These are phyloP conservation scores for Sporisorium graminicola DNA, from an alignment of 1,284 basidiomycete genomes.

Conservation along the genomic window DNA sequence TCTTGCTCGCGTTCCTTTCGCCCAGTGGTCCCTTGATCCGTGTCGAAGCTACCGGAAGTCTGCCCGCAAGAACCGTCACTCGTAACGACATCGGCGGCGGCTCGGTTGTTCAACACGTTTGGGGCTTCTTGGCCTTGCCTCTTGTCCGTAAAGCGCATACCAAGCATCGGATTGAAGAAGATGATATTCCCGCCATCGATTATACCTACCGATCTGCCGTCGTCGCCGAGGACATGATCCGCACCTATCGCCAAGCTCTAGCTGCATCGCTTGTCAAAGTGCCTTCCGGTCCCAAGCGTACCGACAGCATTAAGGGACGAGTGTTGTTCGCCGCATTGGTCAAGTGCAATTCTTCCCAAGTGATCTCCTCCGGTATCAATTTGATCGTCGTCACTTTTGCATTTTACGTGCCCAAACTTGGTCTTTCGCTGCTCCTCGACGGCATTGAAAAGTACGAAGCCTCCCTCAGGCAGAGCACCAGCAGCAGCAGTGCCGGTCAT, in stretches of 20 bases:
- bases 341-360: conserved; percentile 18
- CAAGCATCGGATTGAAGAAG: conserved; percentile 7
- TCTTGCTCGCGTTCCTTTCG: conserved; percentile 13
- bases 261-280: conserved; percentile 7
- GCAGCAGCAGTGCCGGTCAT: not conserved
- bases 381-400: conserved; percentile 29
- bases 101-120: conserved; percentile 13
- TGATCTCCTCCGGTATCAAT: conserved; percentile 1
- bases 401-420: conserved; percentile 41
- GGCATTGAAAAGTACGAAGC: conserved; percentile 30
- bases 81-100: conserved; percentile 27
- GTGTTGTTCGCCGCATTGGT: conserved; percentile 20
- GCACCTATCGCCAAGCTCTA: conserved; percentile 21
- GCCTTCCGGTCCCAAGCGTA: not conserved
- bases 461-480: not conserved
- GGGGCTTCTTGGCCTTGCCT: conserved; percentile 24
- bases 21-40: conserved; percentile 16
- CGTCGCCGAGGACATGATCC: conserved; percentile 28
- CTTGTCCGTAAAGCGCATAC: conserved; percentile 15
- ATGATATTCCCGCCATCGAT: conserved; percentile 36
- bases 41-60: conserved; percentile 6
- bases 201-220: conserved; percentile 20
- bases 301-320: conserved; percentile 10
- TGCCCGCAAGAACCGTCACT: not conserved
- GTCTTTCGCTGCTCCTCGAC: conserved; percentile 20